Evolutionary conservation across 768 basidiomycete species (phyloP).

Genomic region (Lentinula boryana): DNA sequence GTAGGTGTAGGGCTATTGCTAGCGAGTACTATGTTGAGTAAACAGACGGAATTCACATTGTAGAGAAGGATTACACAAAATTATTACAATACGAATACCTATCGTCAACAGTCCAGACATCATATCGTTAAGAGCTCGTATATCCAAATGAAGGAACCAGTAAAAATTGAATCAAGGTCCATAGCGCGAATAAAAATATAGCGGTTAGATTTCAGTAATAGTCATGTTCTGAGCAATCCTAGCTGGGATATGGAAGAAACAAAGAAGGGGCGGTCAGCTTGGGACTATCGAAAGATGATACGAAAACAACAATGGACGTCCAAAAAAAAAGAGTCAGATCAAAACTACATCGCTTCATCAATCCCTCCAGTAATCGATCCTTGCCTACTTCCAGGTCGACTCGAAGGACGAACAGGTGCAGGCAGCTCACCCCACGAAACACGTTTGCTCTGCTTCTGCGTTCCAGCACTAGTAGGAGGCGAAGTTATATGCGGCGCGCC

Average conservation of each 20-base stretch:
- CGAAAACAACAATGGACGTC: neutral
- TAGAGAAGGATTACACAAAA: no score
- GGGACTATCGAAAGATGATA: neutral
- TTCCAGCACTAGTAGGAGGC: neutral
- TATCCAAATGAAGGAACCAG: no score
- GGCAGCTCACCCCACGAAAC: conserved; percentile 1
- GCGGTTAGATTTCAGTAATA: neutral
- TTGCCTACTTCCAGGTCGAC: neutral
- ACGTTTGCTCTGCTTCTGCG: neutral
- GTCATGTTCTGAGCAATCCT: neutral
- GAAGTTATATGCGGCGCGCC: neutral
- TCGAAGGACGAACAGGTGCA: neutral
- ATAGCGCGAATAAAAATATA: conserved; percentile 9
- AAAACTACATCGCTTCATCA: neutral
- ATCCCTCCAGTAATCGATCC: neutral
- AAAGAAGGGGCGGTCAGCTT: no score
- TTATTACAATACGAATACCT: no score
- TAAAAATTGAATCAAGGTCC: neutral
- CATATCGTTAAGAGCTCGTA: no score
- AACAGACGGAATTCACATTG: no score
- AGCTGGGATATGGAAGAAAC: neutral
- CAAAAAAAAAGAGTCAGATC: neutral
- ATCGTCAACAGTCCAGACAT: no score
- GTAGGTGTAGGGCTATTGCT: neutral
- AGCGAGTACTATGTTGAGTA: no score